Evolutionary conservation across 2,329 filamentous ascomycete genomes (phyloP), one percentile per base, ranked within the genome.

Genomic region (Sphaerostilbella broomeana): DNA sequence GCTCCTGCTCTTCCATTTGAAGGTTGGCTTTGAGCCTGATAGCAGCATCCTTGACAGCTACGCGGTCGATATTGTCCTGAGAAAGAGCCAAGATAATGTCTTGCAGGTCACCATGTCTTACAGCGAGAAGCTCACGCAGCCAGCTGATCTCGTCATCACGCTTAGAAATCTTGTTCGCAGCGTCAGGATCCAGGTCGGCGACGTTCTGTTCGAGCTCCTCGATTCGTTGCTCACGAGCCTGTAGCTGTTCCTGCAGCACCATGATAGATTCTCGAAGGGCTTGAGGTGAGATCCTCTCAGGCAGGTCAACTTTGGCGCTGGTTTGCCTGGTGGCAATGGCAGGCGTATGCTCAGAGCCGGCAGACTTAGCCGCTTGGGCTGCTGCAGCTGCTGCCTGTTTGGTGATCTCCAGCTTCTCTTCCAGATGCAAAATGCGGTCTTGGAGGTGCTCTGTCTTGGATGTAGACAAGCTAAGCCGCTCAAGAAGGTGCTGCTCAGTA

Each of bases 1-100:
- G 86, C 63, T 95, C 89, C 59, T 95, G 87, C 58, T 94, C 86
- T 61, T 98, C 90, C 92, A 98, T 98, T 59, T 97, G 87, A 24
- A 98, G 71, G 55, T 95, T 95, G 11, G 92, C 86, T 58, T 87
- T 86, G 45, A 98, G 80, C 38, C 92, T 83, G 51, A 97, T 97
- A 24, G 87, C 86, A 5, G 89, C 88, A 57, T 97, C 89, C 52
- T 85, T 86, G 47, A 95, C 84, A 5, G 77, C 74, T 46, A 87
- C 79, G 42, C 79, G 77, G 59, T 97, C 82, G 57, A 86, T 92
- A 18, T 73, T 69, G 4, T 88, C 81, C 46, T 80, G 73, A 3
- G 83, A 81, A 19, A 97, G 72, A 5, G 84, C 81, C 35, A 74
- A 74, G 57, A 97, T 90, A 45, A 98, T 86, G 57, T 98, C 92